phyloP scores from a whole-genome alignment of 169 alveolate genomes.

The Hepatocystis sp. region DNA sequence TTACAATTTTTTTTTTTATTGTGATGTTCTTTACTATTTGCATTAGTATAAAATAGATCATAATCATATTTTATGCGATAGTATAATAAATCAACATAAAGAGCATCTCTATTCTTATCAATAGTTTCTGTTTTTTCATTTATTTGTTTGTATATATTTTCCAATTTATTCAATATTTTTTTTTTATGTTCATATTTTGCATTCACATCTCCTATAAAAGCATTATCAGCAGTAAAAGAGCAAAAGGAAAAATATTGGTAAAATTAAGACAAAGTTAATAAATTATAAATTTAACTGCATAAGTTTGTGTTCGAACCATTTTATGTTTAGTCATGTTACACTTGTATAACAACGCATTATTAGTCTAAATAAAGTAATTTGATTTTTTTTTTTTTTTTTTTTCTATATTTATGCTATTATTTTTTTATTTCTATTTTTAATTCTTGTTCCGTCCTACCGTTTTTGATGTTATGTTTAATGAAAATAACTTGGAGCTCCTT shows the following conservation, averaged over 20 bases:
- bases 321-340: too few relatives aligned
- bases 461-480: neutral
- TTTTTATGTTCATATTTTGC: neutral
- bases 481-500: slow-evolving; percentile 30
- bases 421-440: too few relatives aligned
- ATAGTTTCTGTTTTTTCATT: slow-evolving; percentile 5
- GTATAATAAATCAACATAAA: slow-evolving; percentile 39
- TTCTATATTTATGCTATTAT: neutral
- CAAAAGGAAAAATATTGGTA: too few relatives aligned
- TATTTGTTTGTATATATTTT: slow-evolving; percentile 15
- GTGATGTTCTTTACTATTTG: neutral
- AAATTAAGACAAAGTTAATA: too few relatives aligned
- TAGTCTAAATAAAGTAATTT: too few relatives aligned
- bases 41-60: slow-evolving; percentile 14
- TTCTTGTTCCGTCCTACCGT: too few relatives aligned
- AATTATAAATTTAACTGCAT: too few relatives aligned
- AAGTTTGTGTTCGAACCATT: too few relatives aligned
- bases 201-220: too few relatives aligned
- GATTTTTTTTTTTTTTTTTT: slow-evolving; percentile 1
- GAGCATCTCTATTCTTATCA: slow-evolving; percentile 2
- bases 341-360: too few relatives aligned
- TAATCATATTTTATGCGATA: slow-evolving; percentile 47
- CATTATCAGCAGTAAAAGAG: too few relatives aligned
- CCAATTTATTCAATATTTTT: slow-evolving; percentile 25
- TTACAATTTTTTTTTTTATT: neutral